phyloP scores from a whole-genome alignment of 75 land plant genomes.

The Adiantum capillusveneris region DNA sequence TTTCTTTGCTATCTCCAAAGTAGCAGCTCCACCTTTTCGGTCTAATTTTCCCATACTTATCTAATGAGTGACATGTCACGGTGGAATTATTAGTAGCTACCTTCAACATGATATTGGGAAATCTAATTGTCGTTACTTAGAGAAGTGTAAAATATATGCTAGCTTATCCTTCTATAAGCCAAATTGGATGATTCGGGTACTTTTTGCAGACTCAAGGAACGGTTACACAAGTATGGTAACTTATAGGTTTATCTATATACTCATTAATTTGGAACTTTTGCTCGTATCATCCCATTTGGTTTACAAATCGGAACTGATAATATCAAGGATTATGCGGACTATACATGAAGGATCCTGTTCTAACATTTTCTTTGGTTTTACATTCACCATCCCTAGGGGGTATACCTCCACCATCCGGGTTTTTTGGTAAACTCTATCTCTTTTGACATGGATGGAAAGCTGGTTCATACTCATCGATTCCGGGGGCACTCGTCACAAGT shows the following conservation, averaged over 20 bases:
- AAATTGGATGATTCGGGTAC: conserved; percentile 11
- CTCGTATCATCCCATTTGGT: background rate
- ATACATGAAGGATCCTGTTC: conserved; percentile 13
- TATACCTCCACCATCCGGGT: conserved; percentile 7
- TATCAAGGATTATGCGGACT: conserved; percentile 7
- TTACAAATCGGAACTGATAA: conserved; percentile 6
- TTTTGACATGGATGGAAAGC: no score
- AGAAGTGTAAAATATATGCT: conserved; percentile 17
- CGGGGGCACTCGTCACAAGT: no score
- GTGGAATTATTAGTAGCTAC: conserved; percentile 10
- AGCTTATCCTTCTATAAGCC: conserved; percentile 15
- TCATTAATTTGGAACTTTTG: conserved; percentile 1
- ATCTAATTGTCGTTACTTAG: conserved; percentile 10
- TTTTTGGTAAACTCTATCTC: conserved; percentile 9
- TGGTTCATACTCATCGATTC: no score
- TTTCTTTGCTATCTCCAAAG: conserved; percentile 6
- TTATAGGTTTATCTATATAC: conserved; percentile 9
- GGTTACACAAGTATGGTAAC: conserved; percentile 5
- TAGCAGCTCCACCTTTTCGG: conserved; percentile 1
- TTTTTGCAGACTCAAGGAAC: background rate
- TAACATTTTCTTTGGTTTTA: conserved; percentile 7
- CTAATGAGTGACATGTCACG: conserved; percentile 8
- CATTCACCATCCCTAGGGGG: conserved; percentile 11
- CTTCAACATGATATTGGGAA: conserved; percentile 13
- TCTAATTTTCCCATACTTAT: conserved; percentile 6